A percentile compares a stretch with the other conserved stretches of the same genome.
These are phyloP conservation scores for Penicillium desertorum DNA, from an alignment of 495 filamentous ascomycete genomes.

Conservation along the genomic window DNA sequence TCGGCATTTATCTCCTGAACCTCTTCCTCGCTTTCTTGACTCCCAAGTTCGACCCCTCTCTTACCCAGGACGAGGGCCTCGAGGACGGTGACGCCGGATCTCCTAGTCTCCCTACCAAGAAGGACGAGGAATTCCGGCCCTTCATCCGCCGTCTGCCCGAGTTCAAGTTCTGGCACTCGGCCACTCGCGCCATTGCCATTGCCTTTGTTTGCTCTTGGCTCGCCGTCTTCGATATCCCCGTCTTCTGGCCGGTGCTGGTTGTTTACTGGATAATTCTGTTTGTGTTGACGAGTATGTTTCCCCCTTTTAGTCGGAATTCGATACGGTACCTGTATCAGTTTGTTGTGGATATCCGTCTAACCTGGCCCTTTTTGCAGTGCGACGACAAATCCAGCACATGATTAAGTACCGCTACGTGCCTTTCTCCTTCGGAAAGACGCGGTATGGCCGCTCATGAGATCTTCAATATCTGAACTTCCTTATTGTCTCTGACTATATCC, in stretches of 20 bases:
- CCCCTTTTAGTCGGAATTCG: neutral
- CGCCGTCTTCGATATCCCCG: constrained; percentile 88
- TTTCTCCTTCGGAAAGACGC: constrained; percentile 88
- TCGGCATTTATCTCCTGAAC: constrained; percentile 98
- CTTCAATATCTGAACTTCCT: constrained; percentile 5
- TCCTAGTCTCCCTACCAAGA: constrained; percentile 79
- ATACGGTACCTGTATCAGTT: neutral
- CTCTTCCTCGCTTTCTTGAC: constrained; percentile 98
- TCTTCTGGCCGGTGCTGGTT: constrained; percentile 98
- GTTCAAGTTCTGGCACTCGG: constrained; percentile 99
- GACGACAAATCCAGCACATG: constrained; percentile 99
- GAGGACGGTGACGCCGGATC: constrained; percentile 76
- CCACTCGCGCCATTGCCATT: constrained; percentile 82
- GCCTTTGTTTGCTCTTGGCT: constrained; percentile 91
- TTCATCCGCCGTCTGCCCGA: constrained; percentile 95
- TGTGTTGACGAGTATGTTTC: constrained; percentile 82
- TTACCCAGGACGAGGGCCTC: constrained; percentile 92
- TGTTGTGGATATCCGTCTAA: neutral
- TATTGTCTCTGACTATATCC: constrained; percentile 22
- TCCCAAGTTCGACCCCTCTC: constrained; percentile 97
- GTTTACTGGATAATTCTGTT: constrained; percentile 99
- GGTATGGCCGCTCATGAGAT: constrained; percentile 57
- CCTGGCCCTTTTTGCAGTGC: constrained; percentile 57
- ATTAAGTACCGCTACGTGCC: constrained; percentile 99
- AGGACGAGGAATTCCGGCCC: constrained; percentile 94